Conservation (phyloP, 1,139 yeast species). For the Scheffersomyces insectosa region DNA sequence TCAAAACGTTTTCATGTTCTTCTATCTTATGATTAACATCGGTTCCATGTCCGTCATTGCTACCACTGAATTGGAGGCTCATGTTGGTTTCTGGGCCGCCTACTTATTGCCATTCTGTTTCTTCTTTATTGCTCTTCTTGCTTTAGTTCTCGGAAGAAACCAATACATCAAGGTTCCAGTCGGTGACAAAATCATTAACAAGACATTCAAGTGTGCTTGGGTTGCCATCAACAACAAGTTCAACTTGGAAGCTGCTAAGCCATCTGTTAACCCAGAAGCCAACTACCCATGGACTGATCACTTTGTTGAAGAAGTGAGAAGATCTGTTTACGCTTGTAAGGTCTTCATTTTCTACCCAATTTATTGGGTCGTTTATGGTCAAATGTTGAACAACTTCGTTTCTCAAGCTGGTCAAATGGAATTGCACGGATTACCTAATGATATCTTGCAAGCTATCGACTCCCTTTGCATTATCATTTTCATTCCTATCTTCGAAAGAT, state of each 20-base stretch:
- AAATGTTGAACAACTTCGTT: constrained; percentile 64
- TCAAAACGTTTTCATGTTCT: constrained; percentile 28
- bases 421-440: constrained; percentile 65
- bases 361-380: constrained; percentile 69
- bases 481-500: constrained; percentile 58
- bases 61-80: constrained; percentile 24
- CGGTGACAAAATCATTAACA: constrained; percentile 60
- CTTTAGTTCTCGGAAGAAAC: constrained; percentile 57
- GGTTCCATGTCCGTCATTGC: constrained; percentile 27
- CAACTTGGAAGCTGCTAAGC: constrained; percentile 55
- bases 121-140: constrained; percentile 59
- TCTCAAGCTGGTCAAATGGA: constrained; percentile 69
- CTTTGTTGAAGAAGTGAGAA: constrained; percentile 62
- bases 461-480: constrained; percentile 61
- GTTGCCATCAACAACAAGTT: constrained; percentile 51
- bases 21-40: constrained; percentile 28
- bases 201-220: constrained; percentile 51
- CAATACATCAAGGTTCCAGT: constrained; percentile 62
- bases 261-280: constrained; percentile 45
- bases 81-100: constrained; percentile 31
- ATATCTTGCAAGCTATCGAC: constrained; percentile 62
- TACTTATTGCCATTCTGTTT: constrained; percentile 62
- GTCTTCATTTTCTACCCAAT: constrained; percentile 63
- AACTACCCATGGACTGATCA: constrained; percentile 58
- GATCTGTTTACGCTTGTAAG: constrained; percentile 62